Evolutionary conservation across 2,329 filamentous ascomycete genomes (phyloP), one percentile per base, ranked within the genome.

Genomic region (Fusarium sp.): DNA sequence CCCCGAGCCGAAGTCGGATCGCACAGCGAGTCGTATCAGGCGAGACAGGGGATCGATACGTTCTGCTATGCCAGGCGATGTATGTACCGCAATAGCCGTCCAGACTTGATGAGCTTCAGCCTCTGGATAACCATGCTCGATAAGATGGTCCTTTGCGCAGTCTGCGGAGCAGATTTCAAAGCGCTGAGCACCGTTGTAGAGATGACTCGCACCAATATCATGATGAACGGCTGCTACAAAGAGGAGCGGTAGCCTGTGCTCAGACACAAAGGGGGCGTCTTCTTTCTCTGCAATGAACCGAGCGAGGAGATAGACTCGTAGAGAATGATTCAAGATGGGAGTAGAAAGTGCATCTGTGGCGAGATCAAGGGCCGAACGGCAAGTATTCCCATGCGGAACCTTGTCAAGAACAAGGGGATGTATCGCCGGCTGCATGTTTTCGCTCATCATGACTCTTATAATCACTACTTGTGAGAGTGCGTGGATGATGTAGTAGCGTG

Each of bases 181-280:
- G 10, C 77, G 76, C 45, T 79, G 73, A 1, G 66, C 59, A 12
- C 69, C 65, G 54, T 78, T 76, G 57, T 75, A 73, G 4, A 56
- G 54, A 15, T 70, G 62, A n/a, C 76, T 70, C 4, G 73, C 63
- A 36, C 78, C 78, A 12, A 79, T 66, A 65, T 80, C 78, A 56
- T 80, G 78, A 43, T 75, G 75, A 19, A 78, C 69, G 42, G 76
- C 73, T 1, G 77, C 76, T 7, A 78, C 74, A 45, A 80, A 80
- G 20, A 80, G 68, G 17, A 76, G 56, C 3, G 52, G 46, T 2
- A 68, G 49, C 6, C 65, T 58, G 7, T 51, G 36, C 14, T 59
- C 50, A 7, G 38, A 26, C 1, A 39, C 19, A 50, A 62, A 72
- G n/a, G 46, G 36, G 38, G 47, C 57, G 46, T 19, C 14, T 40